These are phyloP conservation scores for Paralagenidium karlingii DNA, from an alignment of 352 stramenopile genomes.

Conservation along the genomic window DNA sequence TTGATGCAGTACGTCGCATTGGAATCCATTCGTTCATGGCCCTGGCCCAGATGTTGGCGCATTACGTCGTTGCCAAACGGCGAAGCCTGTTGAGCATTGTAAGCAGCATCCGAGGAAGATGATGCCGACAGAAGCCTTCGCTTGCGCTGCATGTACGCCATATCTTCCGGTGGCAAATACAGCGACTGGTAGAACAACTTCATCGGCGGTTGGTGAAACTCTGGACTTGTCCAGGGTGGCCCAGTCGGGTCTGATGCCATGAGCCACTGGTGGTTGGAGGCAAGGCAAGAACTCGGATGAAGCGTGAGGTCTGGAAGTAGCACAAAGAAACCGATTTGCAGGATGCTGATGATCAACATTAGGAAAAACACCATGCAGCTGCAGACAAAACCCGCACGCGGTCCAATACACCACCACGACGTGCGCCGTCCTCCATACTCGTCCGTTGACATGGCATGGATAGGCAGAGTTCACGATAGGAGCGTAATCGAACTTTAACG, in stretches of 20 bases:
- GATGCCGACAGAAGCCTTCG: constrained; percentile 9
- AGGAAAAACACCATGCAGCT: constrained; percentile 61
- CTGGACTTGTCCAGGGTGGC: constrained; percentile 20
- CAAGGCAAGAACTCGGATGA: constrained; percentile 43
- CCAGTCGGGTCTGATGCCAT: constrained; percentile 1
- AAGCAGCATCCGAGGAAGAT: no score
- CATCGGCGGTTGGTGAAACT: constrained; percentile 39
- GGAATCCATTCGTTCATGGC: constrained; percentile 48
- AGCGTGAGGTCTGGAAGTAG: constrained; percentile 53
- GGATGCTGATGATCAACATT: constrained; percentile 51
- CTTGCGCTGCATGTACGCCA: constrained; percentile 12
- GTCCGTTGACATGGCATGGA: no score
- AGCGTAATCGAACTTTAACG: no score
- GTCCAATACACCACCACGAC: no score
- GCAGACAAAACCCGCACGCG: no score
- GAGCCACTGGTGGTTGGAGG: constrained; percentile 20
- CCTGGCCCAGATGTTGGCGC: constrained; percentile 54
- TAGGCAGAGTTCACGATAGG: no score
- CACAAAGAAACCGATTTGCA: constrained; percentile 65
- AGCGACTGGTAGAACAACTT: constrained; percentile 67
- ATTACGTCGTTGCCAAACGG: constrained; percentile 33
- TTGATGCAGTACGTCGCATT: constrained; percentile 67
- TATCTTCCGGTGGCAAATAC: constrained; percentile 47
- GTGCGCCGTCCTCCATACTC: no score
- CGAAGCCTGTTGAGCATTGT: constrained; percentile 8